A percentile compares a stretch with the other conserved stretches of the same genome.
phyloP scores from a whole-genome alignment of 352 stramenopile species.

The Phytophthora tentaculata region DNA sequence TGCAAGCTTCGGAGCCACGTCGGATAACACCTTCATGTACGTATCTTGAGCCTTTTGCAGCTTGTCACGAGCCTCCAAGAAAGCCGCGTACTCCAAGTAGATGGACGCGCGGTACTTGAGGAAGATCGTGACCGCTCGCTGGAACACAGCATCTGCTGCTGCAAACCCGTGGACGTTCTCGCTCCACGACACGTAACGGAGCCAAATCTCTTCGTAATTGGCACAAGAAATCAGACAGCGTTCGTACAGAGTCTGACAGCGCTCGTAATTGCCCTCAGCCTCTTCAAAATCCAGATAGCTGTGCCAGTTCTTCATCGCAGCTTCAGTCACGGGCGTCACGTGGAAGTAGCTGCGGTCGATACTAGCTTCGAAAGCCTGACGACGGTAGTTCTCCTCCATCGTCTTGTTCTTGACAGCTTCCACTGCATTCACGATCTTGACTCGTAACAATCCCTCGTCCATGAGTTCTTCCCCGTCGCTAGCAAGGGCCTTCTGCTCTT shows the following conservation, averaged over 20 bases:
- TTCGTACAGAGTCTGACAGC: slow-evolving; percentile 78
- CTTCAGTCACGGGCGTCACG: slow-evolving; percentile 70
- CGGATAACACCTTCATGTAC: slow-evolving; percentile 63
- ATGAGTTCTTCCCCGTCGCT: slow-evolving; percentile 65
- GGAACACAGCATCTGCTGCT: slow-evolving; percentile 66
- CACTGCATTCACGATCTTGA: slow-evolving; percentile 84
- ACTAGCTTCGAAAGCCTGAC: slow-evolving; percentile 73
- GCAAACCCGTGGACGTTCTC: slow-evolving; percentile 64
- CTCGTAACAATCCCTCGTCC: slow-evolving; percentile 80
- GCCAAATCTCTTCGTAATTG: slow-evolving; percentile 86
- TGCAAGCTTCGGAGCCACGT: slow-evolving; percentile 64
- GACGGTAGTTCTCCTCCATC: slow-evolving; percentile 61
- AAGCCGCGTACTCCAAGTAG: slow-evolving; percentile 77
- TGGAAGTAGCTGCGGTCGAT: slow-evolving; percentile 88
- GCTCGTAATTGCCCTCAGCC: slow-evolving; percentile 45
- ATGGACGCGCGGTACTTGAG: slow-evolving; percentile 78
- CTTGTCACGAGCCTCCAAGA: slow-evolving; percentile 70
- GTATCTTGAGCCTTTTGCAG: slow-evolving; percentile 50
- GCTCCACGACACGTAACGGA: slow-evolving; percentile 73
- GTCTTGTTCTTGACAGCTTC: slow-evolving; percentile 78
- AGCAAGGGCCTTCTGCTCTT: slow-evolving; percentile 67
- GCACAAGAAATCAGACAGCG: slow-evolving; percentile 83
- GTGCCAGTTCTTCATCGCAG: slow-evolving; percentile 82
- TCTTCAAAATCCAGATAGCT: slow-evolving; percentile 85
- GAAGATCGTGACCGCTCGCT: slow-evolving; percentile 68